Base-by-base conservation (phyloP, 768 basidiomycete species). In the Pisolithus albus region DNA sequence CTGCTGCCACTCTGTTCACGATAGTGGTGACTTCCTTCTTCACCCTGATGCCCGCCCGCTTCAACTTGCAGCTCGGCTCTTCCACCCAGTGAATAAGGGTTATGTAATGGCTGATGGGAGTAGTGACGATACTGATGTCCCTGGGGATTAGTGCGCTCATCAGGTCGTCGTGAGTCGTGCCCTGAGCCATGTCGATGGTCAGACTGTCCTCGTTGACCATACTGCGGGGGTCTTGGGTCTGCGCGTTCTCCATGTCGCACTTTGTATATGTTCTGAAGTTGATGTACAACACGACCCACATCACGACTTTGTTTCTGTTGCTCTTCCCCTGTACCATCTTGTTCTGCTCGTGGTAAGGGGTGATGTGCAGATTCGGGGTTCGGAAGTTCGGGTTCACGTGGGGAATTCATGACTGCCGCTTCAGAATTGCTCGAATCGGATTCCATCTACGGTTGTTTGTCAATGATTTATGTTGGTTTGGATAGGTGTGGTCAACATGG, bases 361-460 rank as follows among this genome's bases (percentile, higher is more conserved):
- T 60, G 54, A 52, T 64, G 61, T 1, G 71, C 70, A 34, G 69
- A 61, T 5, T 76, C 72, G 5, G 79, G 75, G 7, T 75, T 73
- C 23, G 78, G 63, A 3, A 78, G 66, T 2, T 74, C 68, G 0
- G 69, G 70, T 75, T 68, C 2, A 72, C 43, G 15, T 63, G 54
- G 3, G 68, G 47, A 13, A 48, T 43, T 19, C 8, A 9, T n/a
- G 18, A 37, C 7, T 61, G 38, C 53, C 46, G 46, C 65, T 54
- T 58, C 55, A 2, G 76, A 75, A 1, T 65, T 48, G 26, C 55
- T 58, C 2, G 73, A 70, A 7, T 69, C 69, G 4, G 75, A 69
- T 38, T 68, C 67, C 7, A 74, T 74, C 76, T 79, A 34, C 36
- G 19, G 16, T 30, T 18, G 11, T 34, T 34, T 34, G n/a, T 16